A percentile compares a stretch with the other conserved stretches of the same genome.
Conservation (phyloP, 1,284 basidiomycete species). For the Trametes versicolor region DNA sequence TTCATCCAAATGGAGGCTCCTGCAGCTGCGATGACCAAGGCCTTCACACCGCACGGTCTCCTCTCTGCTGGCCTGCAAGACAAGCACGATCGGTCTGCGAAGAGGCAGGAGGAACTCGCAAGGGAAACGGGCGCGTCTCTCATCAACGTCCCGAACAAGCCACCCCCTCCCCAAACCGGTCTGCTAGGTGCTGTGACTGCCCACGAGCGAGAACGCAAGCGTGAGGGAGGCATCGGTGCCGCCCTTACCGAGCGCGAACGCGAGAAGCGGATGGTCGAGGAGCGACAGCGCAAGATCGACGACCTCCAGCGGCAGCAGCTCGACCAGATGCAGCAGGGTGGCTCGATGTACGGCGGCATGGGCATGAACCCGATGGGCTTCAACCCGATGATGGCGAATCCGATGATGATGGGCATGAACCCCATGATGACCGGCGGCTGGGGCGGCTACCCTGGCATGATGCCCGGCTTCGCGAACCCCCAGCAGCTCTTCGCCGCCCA, state of each 20-base stretch:
- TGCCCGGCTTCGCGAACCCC: constrained; percentile 70
- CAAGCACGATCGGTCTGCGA: constrained; percentile 94
- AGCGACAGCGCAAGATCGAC: constrained; percentile 91
- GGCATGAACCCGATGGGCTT: constrained; percentile 49
- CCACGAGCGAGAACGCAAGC: constrained; percentile 93
- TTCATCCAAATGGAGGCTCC: constrained; percentile 87
- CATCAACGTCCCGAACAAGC: constrained; percentile 94
- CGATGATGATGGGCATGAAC: constrained; percentile 64
- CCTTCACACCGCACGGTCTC: constrained; percentile 93
- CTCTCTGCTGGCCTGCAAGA: constrained; percentile 96
- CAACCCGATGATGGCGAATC: constrained; percentile 68
- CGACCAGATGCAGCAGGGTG: constrained; percentile 84
- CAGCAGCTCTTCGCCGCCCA: constrained; percentile 93
- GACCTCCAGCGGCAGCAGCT: constrained; percentile 90
- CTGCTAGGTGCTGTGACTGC: constrained; percentile 95
- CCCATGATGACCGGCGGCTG: constrained; percentile 55
- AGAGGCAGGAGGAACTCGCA: constrained; percentile 93
- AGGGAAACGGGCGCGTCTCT: constrained; percentile 90
- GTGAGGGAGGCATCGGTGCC: constrained; percentile 94
- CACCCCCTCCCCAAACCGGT: constrained; percentile 95
- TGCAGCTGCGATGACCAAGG: constrained; percentile 85
- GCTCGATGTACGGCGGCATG: constrained; percentile 70
- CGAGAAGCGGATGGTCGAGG: constrained; percentile 90
- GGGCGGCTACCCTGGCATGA: constrained; percentile 68
- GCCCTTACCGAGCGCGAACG: constrained; percentile 95